Evolutionary conservation across 73 alveolate species (phyloP), one percentile per base, ranked within the genome.

Genomic region (Paramecium caudatum): DNA sequence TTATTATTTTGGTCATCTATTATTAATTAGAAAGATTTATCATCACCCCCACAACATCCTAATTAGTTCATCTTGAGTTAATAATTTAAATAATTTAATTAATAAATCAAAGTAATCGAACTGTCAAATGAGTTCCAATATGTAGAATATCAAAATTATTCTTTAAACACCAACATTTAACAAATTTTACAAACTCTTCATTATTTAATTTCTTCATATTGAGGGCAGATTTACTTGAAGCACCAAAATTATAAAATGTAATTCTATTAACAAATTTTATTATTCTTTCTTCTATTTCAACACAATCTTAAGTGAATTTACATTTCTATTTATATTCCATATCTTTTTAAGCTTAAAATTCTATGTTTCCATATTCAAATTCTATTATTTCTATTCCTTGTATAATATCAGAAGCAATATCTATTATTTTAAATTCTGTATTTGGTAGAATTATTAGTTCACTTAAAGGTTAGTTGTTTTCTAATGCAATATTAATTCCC

Each of bases 311-410:
- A 21, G 13, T 55, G 80, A 55, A 55, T 55, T 23, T 21, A 55
- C 80, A 55, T 21, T 27, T 27, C 30, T 55, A 2, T 19, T 27
- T 13, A 6, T 55, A 55, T 10, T 55, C 16, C 9, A 55, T 10
- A 23, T 55, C 13, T 13, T 55, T 43, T 55, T 55, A 21, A 55
- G 23, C 46, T 10, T 55, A 12, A 55, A 55, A 55, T 15, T 55
- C 80, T 16, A 55, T 43, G 23, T 55, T 43, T 3, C 80, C 80
- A 55, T 55, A 55, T 55, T 55, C 80, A 55, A 55, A 55, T 55
- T 55, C 30, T 10, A 55, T 21, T 21, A 27, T 27, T 12, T 55
- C 80, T 5, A 55, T 27, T 12, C 80, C 80, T 9, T 55, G 16
- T 10, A 55, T 43, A 27, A 27, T 10, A 55, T 55, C 80, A 27